Percentiles rank a stretch among this genome's conserved stretches.
phyloP scores from a whole-genome alignment of 176 grass and related monocot genomes.

The Triticum monococcum region DNA sequence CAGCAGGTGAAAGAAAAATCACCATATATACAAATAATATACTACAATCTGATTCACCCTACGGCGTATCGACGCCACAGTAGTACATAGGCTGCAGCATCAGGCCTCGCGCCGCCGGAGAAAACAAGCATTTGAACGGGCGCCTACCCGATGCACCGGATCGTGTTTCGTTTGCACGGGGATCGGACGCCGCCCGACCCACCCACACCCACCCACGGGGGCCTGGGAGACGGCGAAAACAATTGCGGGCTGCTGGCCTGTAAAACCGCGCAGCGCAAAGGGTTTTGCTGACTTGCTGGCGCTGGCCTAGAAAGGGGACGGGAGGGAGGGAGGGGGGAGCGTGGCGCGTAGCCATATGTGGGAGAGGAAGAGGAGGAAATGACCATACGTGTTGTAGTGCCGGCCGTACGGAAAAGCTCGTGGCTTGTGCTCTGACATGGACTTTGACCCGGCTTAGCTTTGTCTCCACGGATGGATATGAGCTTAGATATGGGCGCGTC shows the following conservation, averaged over 20 bases:
- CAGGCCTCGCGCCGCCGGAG: conserved; percentile 6
- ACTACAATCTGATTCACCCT: neutral
- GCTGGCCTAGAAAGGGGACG: neutral
- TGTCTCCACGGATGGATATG: neutral
- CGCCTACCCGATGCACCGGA: conserved; percentile 17
- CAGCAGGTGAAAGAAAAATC: neutral
- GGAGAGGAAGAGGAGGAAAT: neutral
- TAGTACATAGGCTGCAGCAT: neutral
- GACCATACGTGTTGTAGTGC: conserved; percentile 23
- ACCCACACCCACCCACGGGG: neutral
- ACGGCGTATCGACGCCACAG: neutral
- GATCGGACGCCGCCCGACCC: neutral
- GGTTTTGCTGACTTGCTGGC: neutral
- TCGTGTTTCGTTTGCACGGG: conserved; percentile 2
- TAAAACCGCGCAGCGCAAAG: neutral
- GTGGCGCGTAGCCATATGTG: neutral
- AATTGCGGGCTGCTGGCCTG: neutral
- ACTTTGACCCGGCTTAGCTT: conserved; percentile 41
- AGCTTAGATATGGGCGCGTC: neutral
- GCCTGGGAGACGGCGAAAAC: conserved; percentile 6
- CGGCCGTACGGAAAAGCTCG: conserved; percentile 37
- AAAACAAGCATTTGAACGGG: conserved; percentile 1
- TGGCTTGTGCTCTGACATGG: conserved; percentile 15
- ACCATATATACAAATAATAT: neutral
- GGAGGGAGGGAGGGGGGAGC: neutral